Conservation (phyloP, 2,329 filamentous ascomycete species). For the Exutisphaerella laricina region DNA sequence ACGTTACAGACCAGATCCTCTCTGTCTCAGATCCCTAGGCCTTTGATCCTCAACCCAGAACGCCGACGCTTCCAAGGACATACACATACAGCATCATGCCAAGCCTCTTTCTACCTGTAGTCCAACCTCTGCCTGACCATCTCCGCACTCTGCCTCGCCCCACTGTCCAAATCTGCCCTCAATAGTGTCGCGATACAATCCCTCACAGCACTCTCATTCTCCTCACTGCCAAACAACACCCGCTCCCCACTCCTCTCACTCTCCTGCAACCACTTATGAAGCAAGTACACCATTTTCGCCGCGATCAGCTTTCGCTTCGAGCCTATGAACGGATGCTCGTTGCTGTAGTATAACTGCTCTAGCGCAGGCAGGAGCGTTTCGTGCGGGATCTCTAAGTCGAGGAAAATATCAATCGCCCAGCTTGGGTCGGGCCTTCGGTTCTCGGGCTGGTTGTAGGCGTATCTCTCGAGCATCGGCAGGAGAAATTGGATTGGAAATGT, state of each 20-base stretch:
- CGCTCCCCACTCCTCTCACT: conserved; percentile 50
- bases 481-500: conserved; percentile 39
- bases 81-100: too few species aligned
- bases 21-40: too few species aligned
- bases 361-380: conserved; percentile 58
- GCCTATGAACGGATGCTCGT: conserved; percentile 58
- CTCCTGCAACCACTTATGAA: conserved; percentile 56
- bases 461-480: conserved; percentile 52
- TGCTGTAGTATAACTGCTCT: conserved; percentile 62
- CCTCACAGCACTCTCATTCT: conserved; percentile 45
- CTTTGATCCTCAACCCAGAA: too few species aligned
- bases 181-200: conserved; percentile 26
- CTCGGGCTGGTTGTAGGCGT: conserved; percentile 47
- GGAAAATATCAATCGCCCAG: conserved; percentile 62
- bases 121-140: not conserved
- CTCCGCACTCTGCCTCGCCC: conserved; percentile 21
- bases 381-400: conserved; percentile 56
- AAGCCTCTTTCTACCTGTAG: not conserved
- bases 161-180: conserved; percentile 21
- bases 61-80: too few species aligned
- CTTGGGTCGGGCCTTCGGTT: conserved; percentile 47
- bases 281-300: conserved; percentile 57
- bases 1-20: too few species aligned
- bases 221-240: conserved; percentile 55
- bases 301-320: conserved; percentile 53